Percentiles rank a stretch among this genome's conserved stretches.
phyloP scores from a whole-genome alignment of 179 eudicot genomes.

The Silene vulgaris region DNA sequence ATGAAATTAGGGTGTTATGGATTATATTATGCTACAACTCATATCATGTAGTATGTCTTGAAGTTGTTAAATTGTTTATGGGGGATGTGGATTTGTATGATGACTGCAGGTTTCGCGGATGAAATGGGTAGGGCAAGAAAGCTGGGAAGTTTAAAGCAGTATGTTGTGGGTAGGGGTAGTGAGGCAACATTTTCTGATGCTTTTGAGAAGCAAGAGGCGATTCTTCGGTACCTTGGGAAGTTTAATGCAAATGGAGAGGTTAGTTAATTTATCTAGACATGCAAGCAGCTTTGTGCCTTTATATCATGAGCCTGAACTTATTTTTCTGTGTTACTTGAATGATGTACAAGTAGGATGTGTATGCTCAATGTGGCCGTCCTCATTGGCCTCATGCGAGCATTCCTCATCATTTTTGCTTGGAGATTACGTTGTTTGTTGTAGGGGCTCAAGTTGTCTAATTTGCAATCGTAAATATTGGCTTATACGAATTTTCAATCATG shows the following conservation, averaged over 20 bases:
- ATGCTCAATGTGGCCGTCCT: background rate
- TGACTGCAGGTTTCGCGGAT: conserved; percentile 61
- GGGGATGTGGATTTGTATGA: background rate
- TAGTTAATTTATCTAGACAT: conserved; percentile 11
- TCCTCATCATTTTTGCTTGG: background rate
- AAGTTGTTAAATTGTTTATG: conserved; percentile 6
- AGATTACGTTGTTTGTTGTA: background rate
- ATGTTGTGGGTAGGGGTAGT: conserved; percentile 71
- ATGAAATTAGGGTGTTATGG: too few relatives aligned
- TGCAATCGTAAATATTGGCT: background rate
- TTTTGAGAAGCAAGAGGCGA: conserved; percentile 75
- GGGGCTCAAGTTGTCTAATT: background rate
- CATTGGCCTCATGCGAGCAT: background rate
- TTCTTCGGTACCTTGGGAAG: conserved; percentile 61
- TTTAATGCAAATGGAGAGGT: conserved; percentile 79
- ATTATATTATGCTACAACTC: background rate
- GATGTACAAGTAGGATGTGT: background rate
- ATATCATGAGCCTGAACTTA: background rate
- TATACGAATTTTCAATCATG: background rate
- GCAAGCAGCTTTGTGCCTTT: background rate
- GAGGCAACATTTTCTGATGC: conserved; percentile 76
- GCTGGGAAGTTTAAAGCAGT: conserved; percentile 63
- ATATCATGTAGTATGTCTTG: background rate
- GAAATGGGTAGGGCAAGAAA: conserved; percentile 63
- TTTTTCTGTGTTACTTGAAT: background rate